phyloP scores from a whole-genome alignment of 352 stramenopile genomes.

The Phytophthora nicotianae region DNA sequence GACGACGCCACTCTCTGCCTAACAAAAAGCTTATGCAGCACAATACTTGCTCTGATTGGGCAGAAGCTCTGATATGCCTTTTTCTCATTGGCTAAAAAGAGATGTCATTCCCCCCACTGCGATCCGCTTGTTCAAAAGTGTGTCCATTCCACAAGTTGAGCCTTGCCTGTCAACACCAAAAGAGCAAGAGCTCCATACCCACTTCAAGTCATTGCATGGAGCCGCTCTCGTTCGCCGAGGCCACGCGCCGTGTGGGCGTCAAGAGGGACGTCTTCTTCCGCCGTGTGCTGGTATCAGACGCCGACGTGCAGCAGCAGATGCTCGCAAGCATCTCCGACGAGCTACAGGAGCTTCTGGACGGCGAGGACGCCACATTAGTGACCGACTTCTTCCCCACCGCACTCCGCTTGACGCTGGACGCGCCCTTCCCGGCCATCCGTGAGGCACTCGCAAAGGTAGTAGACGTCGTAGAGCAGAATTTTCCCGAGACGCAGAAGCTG shows the following conservation, averaged over 20 bases:
- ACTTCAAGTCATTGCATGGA: conserved; percentile 38
- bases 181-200: conserved; percentile 21
- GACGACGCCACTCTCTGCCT: conserved; percentile 21
- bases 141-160: conserved; percentile 54
- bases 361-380: conserved; percentile 45
- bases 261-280: conserved; percentile 86
- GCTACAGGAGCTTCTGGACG: conserved; percentile 58
- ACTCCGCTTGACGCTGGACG: conserved; percentile 63
- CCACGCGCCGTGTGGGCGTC: conserved; percentile 59
- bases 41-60: conserved; percentile 18
- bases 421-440: conserved; percentile 71
- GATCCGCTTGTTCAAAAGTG: conserved; percentile 34
- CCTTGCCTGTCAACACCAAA: conserved; percentile 6
- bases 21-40: neutral
- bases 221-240: conserved; percentile 46
- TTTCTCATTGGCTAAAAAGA: conserved; percentile 26
- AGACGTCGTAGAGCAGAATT: conserved; percentile 46
- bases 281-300: conserved; percentile 70
- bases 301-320: conserved; percentile 67
- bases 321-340: conserved; percentile 55
- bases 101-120: neutral
- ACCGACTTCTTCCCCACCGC: conserved; percentile 77
- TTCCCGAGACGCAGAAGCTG: conserved; percentile 41
- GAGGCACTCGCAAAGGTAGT: conserved; percentile 57
- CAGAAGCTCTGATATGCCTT: conserved; percentile 3